Evolutionary conservation across 2,329 filamentous ascomycete genomes (phyloP), one percentile per base, ranked within the genome.

Genomic region (Colletotrichum sp.): DNA sequence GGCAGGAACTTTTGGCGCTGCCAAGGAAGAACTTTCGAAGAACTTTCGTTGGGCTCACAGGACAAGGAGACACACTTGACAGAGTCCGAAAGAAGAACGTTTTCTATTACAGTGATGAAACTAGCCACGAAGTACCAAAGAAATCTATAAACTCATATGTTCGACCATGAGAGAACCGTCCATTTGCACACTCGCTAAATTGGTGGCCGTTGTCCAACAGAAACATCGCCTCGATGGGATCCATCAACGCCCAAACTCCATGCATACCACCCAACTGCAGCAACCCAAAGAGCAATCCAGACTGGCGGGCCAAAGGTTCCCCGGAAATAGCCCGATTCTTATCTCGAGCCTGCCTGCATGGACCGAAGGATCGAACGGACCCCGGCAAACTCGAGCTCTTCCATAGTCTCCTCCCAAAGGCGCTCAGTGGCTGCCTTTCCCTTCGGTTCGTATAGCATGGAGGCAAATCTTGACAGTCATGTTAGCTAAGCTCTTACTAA

Each of bases 401-500:
- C 22, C 72, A 78, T 59, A 6, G 72, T 80, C 62, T 79, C 78
- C 11, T 74, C 70, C 79, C 78, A 79, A 30, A 79, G 61, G 8
- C 52, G 69, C 34, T 69, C 65, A 1, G 69, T 72, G 1, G 72
- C 64, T 3, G 57, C 44, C 5, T 69, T 66, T 19, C 77, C 79
- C 22, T 72, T 69, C 4, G 68, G 61, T 2, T 78, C 77, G 32
- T 79, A 79, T 1, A 79, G 36, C 4, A 77, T 71, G 0, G 72
- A 49, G 59, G 66, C 36, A 25, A 77, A 75, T 5, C 71, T 75
- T 83, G 85, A 75, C 83, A 86, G 13, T 19, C n/a, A 59, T 32
- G 59, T 71, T 9, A 49, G 59, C 34, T 34, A 72, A 30, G 49
- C 11, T 16, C 12, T 7, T 63, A 7, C 9, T 7, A 61, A 7